phyloP scores from a whole-genome alignment of 2,329 filamentous ascomycete genomes.

The Myotisia sp. region DNA sequence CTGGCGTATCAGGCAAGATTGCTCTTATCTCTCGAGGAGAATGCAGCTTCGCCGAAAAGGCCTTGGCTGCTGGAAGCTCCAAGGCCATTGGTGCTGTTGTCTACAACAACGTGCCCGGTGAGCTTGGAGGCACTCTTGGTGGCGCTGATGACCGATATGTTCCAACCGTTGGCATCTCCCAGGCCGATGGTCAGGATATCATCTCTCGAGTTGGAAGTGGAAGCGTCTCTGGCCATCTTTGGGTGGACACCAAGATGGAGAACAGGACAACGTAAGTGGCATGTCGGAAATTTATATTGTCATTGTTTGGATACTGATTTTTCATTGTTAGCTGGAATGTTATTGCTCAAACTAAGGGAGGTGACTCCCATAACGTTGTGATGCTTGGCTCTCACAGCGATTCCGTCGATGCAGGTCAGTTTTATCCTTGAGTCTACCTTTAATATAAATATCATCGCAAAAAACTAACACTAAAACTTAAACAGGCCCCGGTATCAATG shows the following conservation, averaged over 20 bases:
- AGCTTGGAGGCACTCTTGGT: slow-evolving; percentile 55
- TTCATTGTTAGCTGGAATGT: slow-evolving; percentile 36
- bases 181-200: slow-evolving; percentile 44
- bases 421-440: background rate
- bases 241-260: slow-evolving; percentile 33
- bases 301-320: slow-evolving; percentile 12
- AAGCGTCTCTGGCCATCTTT: slow-evolving; percentile 22
- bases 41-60: slow-evolving; percentile 60
- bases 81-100: slow-evolving; percentile 58
- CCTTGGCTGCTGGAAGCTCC: slow-evolving; percentile 50
- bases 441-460: background rate
- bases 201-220: slow-evolving; percentile 39
- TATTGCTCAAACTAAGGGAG: slow-evolving; percentile 44
- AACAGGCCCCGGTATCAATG: slow-evolving; percentile 56
- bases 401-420: slow-evolving; percentile 36
- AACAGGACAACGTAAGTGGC: slow-evolving; percentile 31
- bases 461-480: background rate
- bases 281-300: background rate
- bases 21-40: slow-evolving; percentile 56
- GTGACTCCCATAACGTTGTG: slow-evolving; percentile 45
- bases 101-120: slow-evolving; percentile 56
- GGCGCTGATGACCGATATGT: slow-evolving; percentile 44
- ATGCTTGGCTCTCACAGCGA: slow-evolving; percentile 48
- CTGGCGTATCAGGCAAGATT: slow-evolving; percentile 44
- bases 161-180: slow-evolving; percentile 53